phyloP scores from a whole-genome alignment of 1,284 basidiomycete genomes.

The Ustilago bromivora region DNA sequence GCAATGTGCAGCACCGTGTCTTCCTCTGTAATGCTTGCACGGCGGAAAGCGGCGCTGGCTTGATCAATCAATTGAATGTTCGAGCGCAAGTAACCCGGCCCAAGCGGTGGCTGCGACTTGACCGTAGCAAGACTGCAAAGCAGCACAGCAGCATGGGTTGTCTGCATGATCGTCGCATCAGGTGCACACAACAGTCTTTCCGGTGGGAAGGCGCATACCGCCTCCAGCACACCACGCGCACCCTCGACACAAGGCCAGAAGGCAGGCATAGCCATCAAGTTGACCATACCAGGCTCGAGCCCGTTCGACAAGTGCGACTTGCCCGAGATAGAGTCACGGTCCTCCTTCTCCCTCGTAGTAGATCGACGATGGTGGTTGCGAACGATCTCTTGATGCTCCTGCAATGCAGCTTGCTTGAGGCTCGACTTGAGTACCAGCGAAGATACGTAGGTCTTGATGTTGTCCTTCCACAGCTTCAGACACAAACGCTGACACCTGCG shows the following conservation, averaged over 20 bases:
- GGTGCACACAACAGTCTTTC: slow-evolving; percentile 34
- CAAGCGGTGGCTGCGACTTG: slow-evolving; percentile 43
- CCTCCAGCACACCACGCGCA: slow-evolving; percentile 42
- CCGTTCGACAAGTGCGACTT: slow-evolving; percentile 32
- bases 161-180: slow-evolving; percentile 44
- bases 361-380: slow-evolving; percentile 46
- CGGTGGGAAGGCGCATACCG: slow-evolving; percentile 37
- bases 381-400: slow-evolving; percentile 49
- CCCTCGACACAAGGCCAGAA: slow-evolving; percentile 54
- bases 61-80: slow-evolving; percentile 50
- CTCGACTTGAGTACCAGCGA: slow-evolving; percentile 51
- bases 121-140: slow-evolving; percentile 49
- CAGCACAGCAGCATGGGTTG: slow-evolving; percentile 47
- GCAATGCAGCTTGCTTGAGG: slow-evolving; percentile 45
- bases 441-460: slow-evolving; percentile 52
- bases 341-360: slow-evolving; percentile 40
- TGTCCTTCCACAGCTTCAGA: slow-evolving; percentile 49
- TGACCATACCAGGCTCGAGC: slow-evolving; percentile 41
- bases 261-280: slow-evolving; percentile 50
- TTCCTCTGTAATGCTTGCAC: slow-evolving; percentile 41
- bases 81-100: slow-evolving; percentile 40
- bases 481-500: slow-evolving; percentile 35
- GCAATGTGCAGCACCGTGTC: slow-evolving; percentile 50
- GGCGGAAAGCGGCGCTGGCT: slow-evolving; percentile 39
- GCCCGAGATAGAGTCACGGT: slow-evolving; percentile 40